These are phyloP conservation scores for Phialophora chinensis DNA, from an alignment of 2,329 filamentous ascomycete species.

Conservation along the genomic window DNA sequence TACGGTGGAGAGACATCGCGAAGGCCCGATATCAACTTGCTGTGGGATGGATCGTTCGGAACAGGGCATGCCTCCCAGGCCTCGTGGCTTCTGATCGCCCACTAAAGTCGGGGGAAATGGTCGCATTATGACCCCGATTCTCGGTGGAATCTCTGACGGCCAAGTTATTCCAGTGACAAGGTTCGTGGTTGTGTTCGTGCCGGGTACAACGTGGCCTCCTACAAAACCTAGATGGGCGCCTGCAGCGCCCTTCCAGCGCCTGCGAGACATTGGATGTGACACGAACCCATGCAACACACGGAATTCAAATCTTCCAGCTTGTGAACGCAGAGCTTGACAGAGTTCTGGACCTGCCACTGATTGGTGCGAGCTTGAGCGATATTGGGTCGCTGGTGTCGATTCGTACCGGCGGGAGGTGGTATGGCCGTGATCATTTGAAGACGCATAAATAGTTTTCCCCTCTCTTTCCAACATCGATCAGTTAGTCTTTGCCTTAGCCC, in stretches of 20 bases:
- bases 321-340: not conserved
- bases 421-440: too few relatives aligned
- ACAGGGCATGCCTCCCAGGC: not conserved
- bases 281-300: not conserved
- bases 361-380: not conserved
- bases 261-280: not conserved
- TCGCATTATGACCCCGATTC: not conserved
- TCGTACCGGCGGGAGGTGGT: too few relatives aligned
- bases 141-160: not conserved
- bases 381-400: not conserved
- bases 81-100: not conserved
- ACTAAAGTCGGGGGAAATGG: not conserved
- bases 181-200: not conserved
- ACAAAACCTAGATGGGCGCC: too few relatives aligned
- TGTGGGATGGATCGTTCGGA: too few relatives aligned
- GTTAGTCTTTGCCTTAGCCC: too few relatives aligned
- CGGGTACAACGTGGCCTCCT: not conserved
- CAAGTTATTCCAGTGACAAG: not conserved
- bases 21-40: not conserved
- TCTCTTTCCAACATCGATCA: too few relatives aligned
- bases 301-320: not conserved
- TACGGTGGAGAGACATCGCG: not conserved
- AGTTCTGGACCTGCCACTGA: not conserved
- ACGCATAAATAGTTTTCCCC: too few relatives aligned
- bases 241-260: not conserved